Evolutionary conservation across 352 stramenopile genomes (phyloP).

Genomic region (Phytopythium boreale): DNA sequence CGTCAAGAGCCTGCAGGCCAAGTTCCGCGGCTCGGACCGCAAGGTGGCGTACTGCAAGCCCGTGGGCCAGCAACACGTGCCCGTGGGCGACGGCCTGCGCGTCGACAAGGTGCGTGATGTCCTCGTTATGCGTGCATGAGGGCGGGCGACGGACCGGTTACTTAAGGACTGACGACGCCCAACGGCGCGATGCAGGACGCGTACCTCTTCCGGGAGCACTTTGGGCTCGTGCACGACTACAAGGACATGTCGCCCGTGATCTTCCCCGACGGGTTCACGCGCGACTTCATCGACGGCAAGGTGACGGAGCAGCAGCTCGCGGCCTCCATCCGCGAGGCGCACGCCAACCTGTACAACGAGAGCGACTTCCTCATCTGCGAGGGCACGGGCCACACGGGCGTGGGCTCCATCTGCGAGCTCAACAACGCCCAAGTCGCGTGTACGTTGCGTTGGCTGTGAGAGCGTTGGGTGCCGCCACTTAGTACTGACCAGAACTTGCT

Average conservation of each 20-base stretch:
- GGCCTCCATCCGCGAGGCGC: slow-evolving; percentile 74
- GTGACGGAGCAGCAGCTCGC: slow-evolving; percentile 83
- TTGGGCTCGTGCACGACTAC: slow-evolving; percentile 95
- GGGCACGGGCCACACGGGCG: slow-evolving; percentile 91
- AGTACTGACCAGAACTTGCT: not conserved
- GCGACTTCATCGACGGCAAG: slow-evolving; percentile 96
- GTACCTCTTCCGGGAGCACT: slow-evolving; percentile 96
- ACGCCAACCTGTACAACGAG: slow-evolving; percentile 71
- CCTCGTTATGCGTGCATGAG: too few species aligned
- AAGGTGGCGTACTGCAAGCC: slow-evolving; percentile 94
- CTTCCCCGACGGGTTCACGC: slow-evolving; percentile 96
- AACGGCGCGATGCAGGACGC: slow-evolving; percentile 65
- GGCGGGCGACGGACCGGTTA: not conserved
- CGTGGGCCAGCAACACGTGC: slow-evolving; percentile 93
- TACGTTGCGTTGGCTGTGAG: slow-evolving; percentile 16
- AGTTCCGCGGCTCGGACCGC: slow-evolving; percentile 68
- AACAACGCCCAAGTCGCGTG: slow-evolving; percentile 89
- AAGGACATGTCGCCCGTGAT: slow-evolving; percentile 97
- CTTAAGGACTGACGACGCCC: not conserved
- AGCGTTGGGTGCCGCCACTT: not conserved
- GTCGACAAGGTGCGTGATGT: slow-evolving; percentile 79
- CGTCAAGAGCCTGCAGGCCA: slow-evolving; percentile 91
- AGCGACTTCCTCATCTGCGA: slow-evolving; percentile 95
- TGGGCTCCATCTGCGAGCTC: slow-evolving; percentile 88
- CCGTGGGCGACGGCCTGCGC: slow-evolving; percentile 73